Base-by-base conservation (phyloP, 2,329 filamentous ascomycete species). In the Trichophaea hybrida region DNA sequence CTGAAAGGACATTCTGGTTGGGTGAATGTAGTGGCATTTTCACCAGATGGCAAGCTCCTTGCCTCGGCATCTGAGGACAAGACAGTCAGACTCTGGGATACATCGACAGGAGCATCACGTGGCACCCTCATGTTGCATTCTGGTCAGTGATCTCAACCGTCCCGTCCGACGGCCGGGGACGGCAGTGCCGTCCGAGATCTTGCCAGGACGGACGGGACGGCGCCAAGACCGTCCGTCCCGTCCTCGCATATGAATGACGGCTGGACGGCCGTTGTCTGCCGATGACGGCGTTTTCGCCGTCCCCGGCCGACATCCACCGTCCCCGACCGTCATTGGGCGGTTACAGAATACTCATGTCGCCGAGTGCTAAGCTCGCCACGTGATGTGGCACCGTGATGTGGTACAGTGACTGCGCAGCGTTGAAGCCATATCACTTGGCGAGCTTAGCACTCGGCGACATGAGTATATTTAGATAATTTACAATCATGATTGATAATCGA, bases 111-210 rank as follows among this genome's bases (percentile, higher is more conserved):
- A 34, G 24, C 24, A 2, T 15, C 44, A 48, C 38, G 54, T 31
- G 57, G 51, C 31, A 59, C 71, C 91, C 93, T 10, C 78, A 6
- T 63, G 0, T 90, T 90, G 1, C 91, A 96, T 71, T 90, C 96
- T 71, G 96, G 95, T 70, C 80, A 0, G 73, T 96, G 5, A n/a
- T n/a, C n/a, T n/a, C n/a, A n/a, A n/a, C n/a, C n/a, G n/a, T n/a
- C n/a, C n/a, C n/a, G n/a, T n/a, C n/a, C n/a, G n/a, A n/a, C n/a
- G n/a, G n/a, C n/a, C n/a, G n/a, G n/a, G n/a, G n/a, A n/a, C n/a
- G n/a, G 82, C 88, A 10, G 96, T 95, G 71, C 91, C 96, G 68
- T 91, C 91, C 0, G 86, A 88, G 6, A 91, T 91, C 46, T 93
- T 91, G 72, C 96, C 93, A 69, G 78, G 97, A 1, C 74, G 96